Evolutionary conservation across 2,329 filamentous ascomycete genomes (phyloP), one percentile per base, ranked within the genome.

Genomic region (Colletotrichum liaoningense): DNA sequence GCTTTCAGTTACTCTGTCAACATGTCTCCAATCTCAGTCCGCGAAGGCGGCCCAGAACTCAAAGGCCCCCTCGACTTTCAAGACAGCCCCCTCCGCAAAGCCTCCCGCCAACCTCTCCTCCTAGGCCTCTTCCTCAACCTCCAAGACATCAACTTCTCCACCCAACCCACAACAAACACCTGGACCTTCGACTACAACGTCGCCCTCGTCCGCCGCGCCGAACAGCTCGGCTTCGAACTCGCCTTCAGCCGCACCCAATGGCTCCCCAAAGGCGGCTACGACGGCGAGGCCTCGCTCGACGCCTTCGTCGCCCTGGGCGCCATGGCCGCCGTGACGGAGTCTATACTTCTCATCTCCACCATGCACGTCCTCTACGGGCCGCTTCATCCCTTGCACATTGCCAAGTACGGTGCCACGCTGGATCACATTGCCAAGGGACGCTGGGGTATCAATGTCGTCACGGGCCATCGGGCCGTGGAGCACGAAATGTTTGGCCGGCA

Each of bases 301-400:
- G 46, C 26, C 33, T 67, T 67, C 30, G 42, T 59, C 55, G 55
- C 67, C 35, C 38, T 57, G 16, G 28, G 38, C 38, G 66, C 66
- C 57, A 69, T 63, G 66, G 64, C 64, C 24, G 64, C 54, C 14
- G 64, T 58, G 1, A 67, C 64, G 2, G 3, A 19, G 1, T 58
- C 64, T 12, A 67, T 67, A 4, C 55, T 67, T 16, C 64, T 67
- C 64, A 35, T 67, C 64, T 67, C 64, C 5, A 67, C 64, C 14
- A 67, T 67, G 64, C 64, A 67, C 12, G 64, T 67, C 6, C 64
- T 67, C 35, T 67, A 67, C 64, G 55, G 64, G 5, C 64, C 65
- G 22, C 57, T 62, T 14, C 57, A 62, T 22, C 65, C 65, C 28
- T 56, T 68, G 9, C 65, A 68, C 30, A 55, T 68, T 5, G 57